These are phyloP conservation scores for Schizosaccharomyces versatilis DNA, from an alignment of 1,139 yeast genomes.

Conservation along the genomic window DNA sequence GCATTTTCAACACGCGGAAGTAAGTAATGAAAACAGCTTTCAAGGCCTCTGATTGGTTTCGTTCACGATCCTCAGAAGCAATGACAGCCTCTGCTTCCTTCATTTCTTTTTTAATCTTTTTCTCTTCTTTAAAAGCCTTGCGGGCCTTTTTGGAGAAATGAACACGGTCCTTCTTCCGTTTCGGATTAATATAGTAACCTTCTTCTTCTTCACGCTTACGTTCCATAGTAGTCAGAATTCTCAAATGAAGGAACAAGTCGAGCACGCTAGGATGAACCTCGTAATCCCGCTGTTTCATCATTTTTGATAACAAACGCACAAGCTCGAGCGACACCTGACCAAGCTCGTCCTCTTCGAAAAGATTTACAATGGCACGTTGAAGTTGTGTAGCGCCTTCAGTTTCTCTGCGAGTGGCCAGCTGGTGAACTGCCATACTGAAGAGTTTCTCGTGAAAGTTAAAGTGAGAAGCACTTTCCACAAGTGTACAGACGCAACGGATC, in stretches of 20 bases:
- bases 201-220: constrained; percentile 32
- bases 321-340: constrained; percentile 68
- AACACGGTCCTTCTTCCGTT: constrained; percentile 59
- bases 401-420: constrained; percentile 30
- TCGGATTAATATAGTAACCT: constrained; percentile 24
- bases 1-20: constrained; percentile 48
- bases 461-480: constrained; percentile 44
- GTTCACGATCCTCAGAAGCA: constrained; percentile 68
- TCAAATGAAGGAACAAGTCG: constrained; percentile 47
- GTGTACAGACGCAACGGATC: constrained; percentile 58
- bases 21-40: constrained; percentile 52
- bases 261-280: constrained; percentile 69
- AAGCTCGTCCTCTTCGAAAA: constrained; percentile 46
- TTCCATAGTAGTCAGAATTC: constrained; percentile 50
- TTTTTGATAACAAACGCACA: constrained; percentile 41
- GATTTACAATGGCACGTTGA: constrained; percentile 39
- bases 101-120: constrained; percentile 73
- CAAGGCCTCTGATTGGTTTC: constrained; percentile 62
- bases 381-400: constrained; percentile 34
- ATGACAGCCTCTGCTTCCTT: constrained; percentile 69
- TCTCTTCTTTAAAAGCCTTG: constrained; percentile 67
- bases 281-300: constrained; percentile 51
- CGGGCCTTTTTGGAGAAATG: constrained; percentile 66
- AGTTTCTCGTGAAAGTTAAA: constrained; percentile 65
- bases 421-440: constrained; percentile 40